Evolutionary conservation across 768 basidiomycete species (phyloP).

Genomic region (Phylloporus scabripes): DNA sequence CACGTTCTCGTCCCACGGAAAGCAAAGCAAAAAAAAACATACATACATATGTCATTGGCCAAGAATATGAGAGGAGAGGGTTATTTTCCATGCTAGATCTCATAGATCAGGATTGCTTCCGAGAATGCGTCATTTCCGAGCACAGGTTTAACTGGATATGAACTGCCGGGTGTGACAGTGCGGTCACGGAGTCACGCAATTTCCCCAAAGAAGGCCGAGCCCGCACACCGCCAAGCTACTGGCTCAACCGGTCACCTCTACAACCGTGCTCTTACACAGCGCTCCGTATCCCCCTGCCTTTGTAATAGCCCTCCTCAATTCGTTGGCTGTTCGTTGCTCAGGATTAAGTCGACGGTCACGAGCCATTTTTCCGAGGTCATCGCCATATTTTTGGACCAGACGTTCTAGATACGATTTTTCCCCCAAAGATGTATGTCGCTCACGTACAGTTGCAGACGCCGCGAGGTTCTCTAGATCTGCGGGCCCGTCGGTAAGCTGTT

Average conservation of each 20-base stretch:
- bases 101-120: background rate
- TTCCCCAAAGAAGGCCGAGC: slow-evolving; percentile 12
- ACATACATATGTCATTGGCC: background rate
- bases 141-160: slow-evolving; percentile 28
- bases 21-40: background rate
- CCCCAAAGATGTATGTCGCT: slow-evolving; percentile 60
- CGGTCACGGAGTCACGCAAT: slow-evolving; percentile 28
- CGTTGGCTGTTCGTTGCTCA: slow-evolving; percentile 80
- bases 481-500: slow-evolving; percentile 10
- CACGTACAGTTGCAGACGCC: slow-evolving; percentile 39
- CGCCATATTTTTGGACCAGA: slow-evolving; percentile 65
- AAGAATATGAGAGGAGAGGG: too few species aligned
- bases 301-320: slow-evolving; percentile 58
- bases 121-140: slow-evolving; percentile 13
- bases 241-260: slow-evolving; percentile 6
- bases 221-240: background rate
- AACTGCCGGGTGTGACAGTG: slow-evolving; percentile 26
- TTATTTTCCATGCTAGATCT: background rate
- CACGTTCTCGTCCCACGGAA: too few species aligned
- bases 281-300: slow-evolving; percentile 45
- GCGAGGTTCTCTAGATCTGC: slow-evolving; percentile 66
- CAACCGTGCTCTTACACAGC: slow-evolving; percentile 14
- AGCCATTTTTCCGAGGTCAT: slow-evolving; percentile 71
- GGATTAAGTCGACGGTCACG: slow-evolving; percentile 73
- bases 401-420: slow-evolving; percentile 63